Evolutionary conservation across 1,139 yeast genomes (phyloP).

Genomic region (Tardiomyces blankii): DNA sequence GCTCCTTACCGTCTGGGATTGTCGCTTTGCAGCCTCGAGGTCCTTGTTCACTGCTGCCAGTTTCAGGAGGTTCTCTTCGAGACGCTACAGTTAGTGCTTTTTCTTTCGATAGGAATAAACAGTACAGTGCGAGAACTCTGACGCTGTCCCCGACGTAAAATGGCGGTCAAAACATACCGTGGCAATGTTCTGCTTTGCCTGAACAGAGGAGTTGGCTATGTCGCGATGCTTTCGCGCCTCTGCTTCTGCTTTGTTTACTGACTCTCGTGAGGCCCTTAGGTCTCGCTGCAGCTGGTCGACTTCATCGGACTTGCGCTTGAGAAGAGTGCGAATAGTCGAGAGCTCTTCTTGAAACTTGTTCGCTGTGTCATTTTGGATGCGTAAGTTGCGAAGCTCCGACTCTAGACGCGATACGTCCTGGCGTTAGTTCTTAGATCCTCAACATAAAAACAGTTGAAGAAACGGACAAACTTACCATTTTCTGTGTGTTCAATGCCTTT

Average conservation of each 20-base stretch:
- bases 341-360: background rate
- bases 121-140: too few relatives aligned
- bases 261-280: background rate
- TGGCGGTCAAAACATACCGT: background rate
- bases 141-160: background rate
- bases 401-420: background rate
- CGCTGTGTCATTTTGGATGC: background rate
- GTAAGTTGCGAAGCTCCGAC: background rate
- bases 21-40: background rate
- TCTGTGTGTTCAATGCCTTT: background rate
- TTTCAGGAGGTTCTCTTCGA: background rate
- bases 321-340: background rate
- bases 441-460: background rate
- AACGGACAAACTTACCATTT: background rate
- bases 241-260: background rate
- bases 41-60: background rate
- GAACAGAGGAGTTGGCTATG: background rate
- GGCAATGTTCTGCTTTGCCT: background rate
- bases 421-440: background rate
- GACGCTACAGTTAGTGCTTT: background rate
- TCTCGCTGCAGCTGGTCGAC: background rate
- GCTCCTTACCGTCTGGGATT: background rate
- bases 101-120: too few relatives aligned
- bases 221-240: background rate
- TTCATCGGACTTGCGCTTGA: background rate